These are phyloP conservation scores for Davidsoniella virescens DNA, from an alignment of 2,329 filamentous ascomycete genomes.

Conservation along the genomic window DNA sequence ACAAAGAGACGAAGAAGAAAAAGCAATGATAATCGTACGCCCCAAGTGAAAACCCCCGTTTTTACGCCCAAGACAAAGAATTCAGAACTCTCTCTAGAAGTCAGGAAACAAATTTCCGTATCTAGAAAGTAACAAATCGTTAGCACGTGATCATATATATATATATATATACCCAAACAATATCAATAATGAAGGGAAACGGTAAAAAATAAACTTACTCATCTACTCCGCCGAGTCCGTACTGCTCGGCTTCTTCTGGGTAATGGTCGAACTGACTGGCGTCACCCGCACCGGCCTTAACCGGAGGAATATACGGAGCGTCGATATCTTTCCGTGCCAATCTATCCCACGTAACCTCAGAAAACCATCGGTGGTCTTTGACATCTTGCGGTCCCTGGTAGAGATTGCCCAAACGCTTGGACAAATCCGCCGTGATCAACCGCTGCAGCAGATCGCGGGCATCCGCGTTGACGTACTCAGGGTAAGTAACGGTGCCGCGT, in stretches of 20 bases:
- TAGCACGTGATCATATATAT: neutral
- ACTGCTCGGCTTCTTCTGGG: slow-evolving; percentile 88
- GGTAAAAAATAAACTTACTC: slow-evolving; percentile 47
- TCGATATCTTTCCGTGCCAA: slow-evolving; percentile 93
- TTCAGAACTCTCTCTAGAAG: slow-evolving; percentile 36
- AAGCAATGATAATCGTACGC: too few species aligned
- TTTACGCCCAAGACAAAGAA: neutral
- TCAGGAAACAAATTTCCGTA: slow-evolving; percentile 61
- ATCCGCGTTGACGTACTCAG: slow-evolving; percentile 85
- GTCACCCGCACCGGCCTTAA: slow-evolving; percentile 84
- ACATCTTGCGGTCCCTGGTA: slow-evolving; percentile 83
- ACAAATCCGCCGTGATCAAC: slow-evolving; percentile 86
- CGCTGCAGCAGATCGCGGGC: slow-evolving; percentile 84
- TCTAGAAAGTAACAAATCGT: slow-evolving; percentile 24
- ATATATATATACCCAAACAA: neutral
- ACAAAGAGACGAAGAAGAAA: too few species aligned
- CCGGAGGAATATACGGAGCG: slow-evolving; percentile 90
- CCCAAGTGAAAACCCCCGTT: too few species aligned
- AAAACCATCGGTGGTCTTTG: slow-evolving; percentile 91
- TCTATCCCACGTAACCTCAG: slow-evolving; percentile 94
- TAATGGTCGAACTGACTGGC: slow-evolving; percentile 97
- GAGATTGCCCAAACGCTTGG: slow-evolving; percentile 86
- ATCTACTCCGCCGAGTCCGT: slow-evolving; percentile 59
- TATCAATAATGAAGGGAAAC: neutral
- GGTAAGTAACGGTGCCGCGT: slow-evolving; percentile 90